These are phyloP conservation scores for Schoenoplectus triqueter DNA, from an alignment of 202 grass and related monocot genomes.

Conservation along the genomic window DNA sequence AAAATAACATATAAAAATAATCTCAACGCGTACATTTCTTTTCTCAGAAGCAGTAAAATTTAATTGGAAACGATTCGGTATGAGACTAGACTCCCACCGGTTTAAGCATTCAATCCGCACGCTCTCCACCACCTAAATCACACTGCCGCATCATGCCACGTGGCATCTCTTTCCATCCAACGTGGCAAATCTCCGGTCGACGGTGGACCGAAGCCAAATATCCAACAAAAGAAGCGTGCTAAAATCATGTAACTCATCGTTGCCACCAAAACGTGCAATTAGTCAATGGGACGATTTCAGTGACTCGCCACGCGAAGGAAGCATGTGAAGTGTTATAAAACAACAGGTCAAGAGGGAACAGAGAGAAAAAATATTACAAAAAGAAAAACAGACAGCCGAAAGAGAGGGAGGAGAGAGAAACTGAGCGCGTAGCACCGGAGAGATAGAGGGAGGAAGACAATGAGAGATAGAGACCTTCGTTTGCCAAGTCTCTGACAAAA, in stretches of 20 bases:
- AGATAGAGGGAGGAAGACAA: constrained; percentile 36
- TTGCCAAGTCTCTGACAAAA: constrained; percentile 29
- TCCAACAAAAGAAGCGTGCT: neutral
- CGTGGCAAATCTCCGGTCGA: constrained; percentile 27
- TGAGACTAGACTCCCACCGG: constrained; percentile 12
- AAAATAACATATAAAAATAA: neutral
- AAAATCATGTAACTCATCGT: neutral
- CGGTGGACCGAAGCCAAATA: constrained; percentile 23
- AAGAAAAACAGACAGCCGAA: constrained; percentile 48
- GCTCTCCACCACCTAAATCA: constrained; percentile 22
- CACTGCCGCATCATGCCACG: neutral
- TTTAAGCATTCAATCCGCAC: constrained; percentile 12
- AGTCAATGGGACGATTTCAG: neutral
- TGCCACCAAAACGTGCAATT: neutral
- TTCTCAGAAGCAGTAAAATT: neutral
- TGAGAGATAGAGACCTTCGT: constrained; percentile 31
- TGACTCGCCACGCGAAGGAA: constrained; percentile 15
- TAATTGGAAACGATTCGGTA: constrained; percentile 16
- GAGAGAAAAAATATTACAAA: constrained; percentile 41
- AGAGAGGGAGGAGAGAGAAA: constrained; percentile 60
- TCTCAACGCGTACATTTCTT: neutral
- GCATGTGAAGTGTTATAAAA: constrained; percentile 35
- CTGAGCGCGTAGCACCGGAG: constrained; percentile 46
- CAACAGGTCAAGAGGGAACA: constrained; percentile 26
- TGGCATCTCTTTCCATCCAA: constrained; percentile 29